Evolutionary conservation across 2,329 filamentous ascomycete genomes (phyloP).

Genomic region (Graphiopsis chlorocephala): DNA sequence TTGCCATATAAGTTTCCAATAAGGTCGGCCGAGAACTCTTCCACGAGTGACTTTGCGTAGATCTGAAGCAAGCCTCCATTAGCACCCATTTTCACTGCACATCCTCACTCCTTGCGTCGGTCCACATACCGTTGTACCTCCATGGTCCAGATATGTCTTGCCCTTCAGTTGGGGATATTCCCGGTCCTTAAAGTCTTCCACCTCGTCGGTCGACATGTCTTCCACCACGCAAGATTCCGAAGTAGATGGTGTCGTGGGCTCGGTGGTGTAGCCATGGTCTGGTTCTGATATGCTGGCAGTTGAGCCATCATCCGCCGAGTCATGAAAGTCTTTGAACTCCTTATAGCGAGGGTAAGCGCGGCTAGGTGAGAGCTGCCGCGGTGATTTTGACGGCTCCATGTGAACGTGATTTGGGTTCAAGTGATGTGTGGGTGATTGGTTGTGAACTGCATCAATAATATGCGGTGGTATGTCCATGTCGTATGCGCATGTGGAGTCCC

Average conservation of each 20-base stretch:
- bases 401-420: background rate
- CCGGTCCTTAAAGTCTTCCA: constrained; percentile 39
- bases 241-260: constrained; percentile 35
- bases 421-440: constrained; percentile 8
- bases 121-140: constrained; percentile 40
- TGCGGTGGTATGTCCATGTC: constrained; percentile 28
- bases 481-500: background rate
- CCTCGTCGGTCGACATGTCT: constrained; percentile 32
- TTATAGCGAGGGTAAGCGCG: constrained; percentile 1
- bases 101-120: background rate
- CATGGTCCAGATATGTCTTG: constrained; percentile 43
- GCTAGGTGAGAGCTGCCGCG: background rate
- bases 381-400: background rate
- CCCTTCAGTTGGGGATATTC: constrained; percentile 45
- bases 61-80: constrained; percentile 36
- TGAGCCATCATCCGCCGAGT: constrained; percentile 33
- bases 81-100: background rate
- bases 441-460: constrained; percentile 23
- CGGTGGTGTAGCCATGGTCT: constrained; percentile 35
- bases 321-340: constrained; percentile 14
- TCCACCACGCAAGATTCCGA: constrained; percentile 33
- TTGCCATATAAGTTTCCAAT: constrained; percentile 62
- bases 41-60: constrained; percentile 58
- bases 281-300: constrained; percentile 34
- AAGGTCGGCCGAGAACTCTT: constrained; percentile 56